Conservation (phyloP, 176 grass and related monocot genomes). For the Oryza longistaminata region DNA sequence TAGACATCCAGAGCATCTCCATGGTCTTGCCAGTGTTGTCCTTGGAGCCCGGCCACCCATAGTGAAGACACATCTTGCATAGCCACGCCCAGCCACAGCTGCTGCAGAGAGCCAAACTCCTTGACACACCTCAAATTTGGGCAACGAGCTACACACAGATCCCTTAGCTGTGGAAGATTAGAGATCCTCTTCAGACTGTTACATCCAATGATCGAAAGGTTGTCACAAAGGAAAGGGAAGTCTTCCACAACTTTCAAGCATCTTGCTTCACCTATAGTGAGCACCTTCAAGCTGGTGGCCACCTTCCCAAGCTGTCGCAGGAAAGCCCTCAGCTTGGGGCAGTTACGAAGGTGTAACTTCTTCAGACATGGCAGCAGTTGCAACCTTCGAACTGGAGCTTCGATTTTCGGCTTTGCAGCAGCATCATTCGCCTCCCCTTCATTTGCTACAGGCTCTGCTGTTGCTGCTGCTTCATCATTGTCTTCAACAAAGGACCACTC, state of each 20-base stretch:
- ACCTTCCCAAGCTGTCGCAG: background rate
- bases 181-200: constrained; percentile 13
- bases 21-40: background rate
- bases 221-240: too few relatives aligned
- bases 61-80: background rate
- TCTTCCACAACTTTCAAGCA: background rate
- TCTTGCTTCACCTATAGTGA: background rate
- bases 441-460: too few relatives aligned
- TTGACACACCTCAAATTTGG: constrained; percentile 22
- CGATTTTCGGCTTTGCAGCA: too few relatives aligned
- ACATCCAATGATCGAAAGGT: background rate
- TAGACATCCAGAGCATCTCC: background rate
- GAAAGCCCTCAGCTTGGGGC: background rate
- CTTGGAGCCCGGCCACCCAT: constrained; percentile 18
- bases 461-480: too few relatives aligned
- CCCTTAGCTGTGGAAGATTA: constrained; percentile 13
- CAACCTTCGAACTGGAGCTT: too few relatives aligned
- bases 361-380: too few relatives aligned
- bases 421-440: too few relatives aligned
- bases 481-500: too few relatives aligned
- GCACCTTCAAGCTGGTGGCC: background rate
- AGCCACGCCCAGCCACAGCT: background rate
- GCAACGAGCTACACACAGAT: background rate
- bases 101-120: background rate
- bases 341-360: too few relatives aligned